Evolutionary conservation across 2,329 filamentous ascomycete species (phyloP), one percentile per base, ranked within the genome.

Genomic region (Dothideomycetes sp.): DNA sequence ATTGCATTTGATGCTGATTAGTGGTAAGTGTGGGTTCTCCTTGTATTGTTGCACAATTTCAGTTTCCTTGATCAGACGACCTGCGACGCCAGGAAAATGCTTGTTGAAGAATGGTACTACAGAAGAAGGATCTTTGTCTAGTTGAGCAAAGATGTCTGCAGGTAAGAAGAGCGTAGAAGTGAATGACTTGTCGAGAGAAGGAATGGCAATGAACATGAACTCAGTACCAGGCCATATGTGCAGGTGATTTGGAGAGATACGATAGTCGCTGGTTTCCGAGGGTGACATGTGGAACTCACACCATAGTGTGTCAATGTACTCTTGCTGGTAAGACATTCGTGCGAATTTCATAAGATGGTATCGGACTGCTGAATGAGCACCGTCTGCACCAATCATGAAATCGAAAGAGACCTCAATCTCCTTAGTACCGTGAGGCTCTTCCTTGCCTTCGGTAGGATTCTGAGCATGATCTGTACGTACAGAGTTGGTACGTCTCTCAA

Each of bases 181-280:
- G 58, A 98, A 98, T 2, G 85, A 84, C 43, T 85, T 87, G 58
- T 96, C 87, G 62, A 85, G 60, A n/a, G 70, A 71, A 1, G 91
- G 89, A 30, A 98, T 88, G 13, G 91, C 93, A 55, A 98, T 98
- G 64, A 98, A 98, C 93, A 98, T 96, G 54, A 91, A 89, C 29
- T 88, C 79, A 52, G 80, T 80, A 22, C 84, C 87, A 0, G 91
- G 91, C 91, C 91, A 98, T 57, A 98, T 98, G 62, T 98, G 91
- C 1, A 98, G 71, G 58, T 96, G 88, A 53, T 95, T 84, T 1
- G 87, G 86, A 0, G 86, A 91, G 51, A 96, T 91, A 33, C 72
- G 71, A 57, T 93, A 96, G 32, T 70, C 65, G 16, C 69, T 68
- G 15, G 45, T 48, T 8, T 58, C 45, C 2, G 61, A 57, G 2